Conservation (phyloP, 345 rosid species). For the Ceriops zippeliana region DNA sequence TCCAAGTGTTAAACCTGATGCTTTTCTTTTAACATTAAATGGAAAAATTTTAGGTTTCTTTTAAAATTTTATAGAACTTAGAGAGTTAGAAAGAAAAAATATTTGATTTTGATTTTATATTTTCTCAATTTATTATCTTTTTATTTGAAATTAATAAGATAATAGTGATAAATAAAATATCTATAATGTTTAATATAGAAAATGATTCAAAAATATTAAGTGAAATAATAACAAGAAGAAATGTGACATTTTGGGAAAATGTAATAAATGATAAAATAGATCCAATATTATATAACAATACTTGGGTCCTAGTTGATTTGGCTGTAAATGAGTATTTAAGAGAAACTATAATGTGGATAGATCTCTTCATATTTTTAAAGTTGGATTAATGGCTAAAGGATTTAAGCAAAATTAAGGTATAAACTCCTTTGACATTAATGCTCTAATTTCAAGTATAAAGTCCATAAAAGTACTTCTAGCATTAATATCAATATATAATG, state of each 20-base stretch:
- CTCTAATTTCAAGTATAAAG: too few species aligned
- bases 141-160: neutral
- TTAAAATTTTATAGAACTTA: neutral
- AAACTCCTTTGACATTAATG: too few species aligned
- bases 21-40: too few species aligned
- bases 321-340: neutral
- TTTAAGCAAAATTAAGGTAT: neutral
- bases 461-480: too few species aligned
- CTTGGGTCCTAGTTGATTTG: neutral
- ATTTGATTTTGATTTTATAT: neutral
- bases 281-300: constrained; percentile 1
- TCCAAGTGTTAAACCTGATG: neutral
- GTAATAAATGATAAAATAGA: constrained; percentile 3
- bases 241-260: neutral
- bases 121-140: neutral
- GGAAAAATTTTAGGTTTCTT: too few species aligned
- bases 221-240: neutral
- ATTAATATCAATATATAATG: too few species aligned
- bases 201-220: neutral
- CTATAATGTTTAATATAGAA: neutral
- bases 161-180: neutral
- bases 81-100: neutral
- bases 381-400: neutral
- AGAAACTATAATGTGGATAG: neutral
- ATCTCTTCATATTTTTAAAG: neutral